A percentile compares a stretch with the other conserved stretches of the same genome.
phyloP scores from a whole-genome alignment of 495 filamentous ascomycete species.

The Hypoxylon rickii region DNA sequence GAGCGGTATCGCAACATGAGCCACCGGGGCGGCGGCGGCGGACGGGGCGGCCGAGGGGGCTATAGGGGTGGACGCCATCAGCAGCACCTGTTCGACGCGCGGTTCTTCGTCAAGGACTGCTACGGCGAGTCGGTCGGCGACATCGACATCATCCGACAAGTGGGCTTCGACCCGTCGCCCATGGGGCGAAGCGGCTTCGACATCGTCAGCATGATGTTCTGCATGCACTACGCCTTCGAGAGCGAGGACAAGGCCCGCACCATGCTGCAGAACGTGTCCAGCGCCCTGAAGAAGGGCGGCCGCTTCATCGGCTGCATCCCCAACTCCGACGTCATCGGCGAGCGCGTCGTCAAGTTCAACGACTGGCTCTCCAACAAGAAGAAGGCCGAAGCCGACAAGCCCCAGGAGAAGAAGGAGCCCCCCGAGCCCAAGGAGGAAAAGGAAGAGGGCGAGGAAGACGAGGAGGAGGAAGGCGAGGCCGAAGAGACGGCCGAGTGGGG shows the following conservation, averaged over 20 bases:
- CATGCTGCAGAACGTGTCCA: constrained; percentile 93
- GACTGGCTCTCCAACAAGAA: constrained; percentile 57
- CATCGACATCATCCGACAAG: constrained; percentile 74
- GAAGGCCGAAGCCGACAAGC: constrained; percentile 39
- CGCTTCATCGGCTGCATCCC: constrained; percentile 92
- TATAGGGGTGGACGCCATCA: constrained; percentile 50
- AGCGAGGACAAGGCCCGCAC: constrained; percentile 82
- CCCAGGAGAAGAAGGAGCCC: constrained; percentile 11
- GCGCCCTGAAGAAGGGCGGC: constrained; percentile 87
- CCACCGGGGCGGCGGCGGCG: constrained; percentile 60
- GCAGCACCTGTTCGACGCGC: constrained; percentile 70
- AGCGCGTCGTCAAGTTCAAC: constrained; percentile 66
- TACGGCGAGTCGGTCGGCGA: constrained; percentile 81
- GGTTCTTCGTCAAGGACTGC: constrained; percentile 88
- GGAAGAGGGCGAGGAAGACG: constrained; percentile 39
- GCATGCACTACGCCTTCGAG: constrained; percentile 98
- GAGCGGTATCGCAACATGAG: constrained; percentile 79
- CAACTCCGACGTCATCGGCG: constrained; percentile 83
- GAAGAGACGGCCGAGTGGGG: constrained; percentile 78
- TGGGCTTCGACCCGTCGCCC: constrained; percentile 76
- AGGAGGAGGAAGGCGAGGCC: constrained; percentile 59
- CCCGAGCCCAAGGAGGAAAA: constrained; percentile 49
- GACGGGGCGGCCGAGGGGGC: constrained; percentile 54
- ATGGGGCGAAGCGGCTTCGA: constrained; percentile 81
- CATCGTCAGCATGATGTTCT: constrained; percentile 98